Percentiles rank a stretch among this genome's conserved stretches.
phyloP scores from a whole-genome alignment of 495 filamentous ascomycete species.

The Aspergillus taichungensis region DNA sequence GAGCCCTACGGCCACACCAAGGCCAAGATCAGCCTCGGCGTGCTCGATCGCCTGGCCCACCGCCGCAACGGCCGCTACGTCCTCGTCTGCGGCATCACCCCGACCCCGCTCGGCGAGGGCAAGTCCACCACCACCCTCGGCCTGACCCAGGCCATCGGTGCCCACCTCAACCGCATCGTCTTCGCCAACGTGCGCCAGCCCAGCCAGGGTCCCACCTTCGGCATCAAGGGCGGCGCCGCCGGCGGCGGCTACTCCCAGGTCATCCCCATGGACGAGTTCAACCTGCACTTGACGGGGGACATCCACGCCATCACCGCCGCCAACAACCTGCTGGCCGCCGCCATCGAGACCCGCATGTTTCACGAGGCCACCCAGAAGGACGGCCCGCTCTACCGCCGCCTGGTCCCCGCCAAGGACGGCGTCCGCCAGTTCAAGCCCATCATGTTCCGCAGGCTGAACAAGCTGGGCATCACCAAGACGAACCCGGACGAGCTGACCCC shows the following conservation, averaged over 20 bases:
- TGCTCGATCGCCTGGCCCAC: constrained; percentile 76
- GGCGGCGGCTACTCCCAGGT: constrained; percentile 98
- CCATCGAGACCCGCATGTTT: constrained; percentile 97
- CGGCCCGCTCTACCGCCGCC: constrained; percentile 73
- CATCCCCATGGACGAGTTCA: constrained; percentile 99
- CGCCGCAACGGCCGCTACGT: constrained; percentile 84
- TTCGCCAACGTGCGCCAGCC: constrained; percentile 98
- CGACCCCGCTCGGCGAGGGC: constrained; percentile 94
- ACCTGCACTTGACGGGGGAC: constrained; percentile 93
- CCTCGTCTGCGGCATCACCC: constrained; percentile 89
- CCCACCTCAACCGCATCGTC: constrained; percentile 73
- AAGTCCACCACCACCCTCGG: constrained; percentile 99
- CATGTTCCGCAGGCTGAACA: constrained; percentile 87
- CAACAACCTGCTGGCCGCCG: constrained; percentile 96
- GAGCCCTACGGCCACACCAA: constrained; percentile 94
- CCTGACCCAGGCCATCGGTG: constrained; percentile 86
- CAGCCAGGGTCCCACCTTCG: constrained; percentile 94
- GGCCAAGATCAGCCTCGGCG: constrained; percentile 78
- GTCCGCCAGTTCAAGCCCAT: constrained; percentile 78
- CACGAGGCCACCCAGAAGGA: constrained; percentile 94
- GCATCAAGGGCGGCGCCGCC: constrained; percentile 96
- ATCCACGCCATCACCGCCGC: constrained; percentile 96
- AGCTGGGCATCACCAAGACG: constrained; percentile 92
- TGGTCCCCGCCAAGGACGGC: constrained; percentile 85
- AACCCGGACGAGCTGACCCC: constrained; percentile 80